Conservation (phyloP, 305 asterid species). For the Ajuga reptans region DNA sequence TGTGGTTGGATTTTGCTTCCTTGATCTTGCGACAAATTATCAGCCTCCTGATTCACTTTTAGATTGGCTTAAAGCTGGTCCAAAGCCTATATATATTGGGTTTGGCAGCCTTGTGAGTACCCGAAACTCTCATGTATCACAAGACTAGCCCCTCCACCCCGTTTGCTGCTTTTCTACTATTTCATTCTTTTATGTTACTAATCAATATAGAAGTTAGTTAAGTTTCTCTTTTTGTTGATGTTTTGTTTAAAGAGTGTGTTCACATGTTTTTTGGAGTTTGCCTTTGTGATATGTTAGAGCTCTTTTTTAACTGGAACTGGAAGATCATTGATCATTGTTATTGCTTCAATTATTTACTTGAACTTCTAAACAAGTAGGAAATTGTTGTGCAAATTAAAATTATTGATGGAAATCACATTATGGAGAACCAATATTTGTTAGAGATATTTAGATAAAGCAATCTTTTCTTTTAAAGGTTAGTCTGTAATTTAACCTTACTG, state of each 20-base stretch:
- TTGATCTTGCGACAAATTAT: constrained; percentile 85
- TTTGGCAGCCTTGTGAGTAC: constrained; percentile 93
- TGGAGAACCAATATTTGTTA: no score
- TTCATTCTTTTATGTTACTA: background rate
- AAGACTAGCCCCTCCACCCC: background rate
- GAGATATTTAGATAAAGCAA: background rate
- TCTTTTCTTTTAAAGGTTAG: background rate
- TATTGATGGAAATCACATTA: no score
- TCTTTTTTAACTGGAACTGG: background rate
- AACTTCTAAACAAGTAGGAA: no score
- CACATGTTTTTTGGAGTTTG: background rate
- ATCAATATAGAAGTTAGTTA: background rate
- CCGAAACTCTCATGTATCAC: constrained; percentile 16
- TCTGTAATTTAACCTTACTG: background rate
- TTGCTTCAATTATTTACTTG: background rate
- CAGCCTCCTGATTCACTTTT: constrained; percentile 74
- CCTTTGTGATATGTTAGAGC: background rate
- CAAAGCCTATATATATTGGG: constrained; percentile 85
- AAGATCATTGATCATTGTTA: background rate
- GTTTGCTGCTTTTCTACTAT: background rate
- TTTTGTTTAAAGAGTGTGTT: background rate
- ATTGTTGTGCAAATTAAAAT: no score
- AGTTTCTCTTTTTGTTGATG: background rate
- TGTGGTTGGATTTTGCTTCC: constrained; percentile 97
- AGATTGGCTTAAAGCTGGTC: constrained; percentile 84